phyloP scores from a whole-genome alignment of 225 moss, liverwort and hornwort species.

The Pseudisothecium myosuroides region DNA sequence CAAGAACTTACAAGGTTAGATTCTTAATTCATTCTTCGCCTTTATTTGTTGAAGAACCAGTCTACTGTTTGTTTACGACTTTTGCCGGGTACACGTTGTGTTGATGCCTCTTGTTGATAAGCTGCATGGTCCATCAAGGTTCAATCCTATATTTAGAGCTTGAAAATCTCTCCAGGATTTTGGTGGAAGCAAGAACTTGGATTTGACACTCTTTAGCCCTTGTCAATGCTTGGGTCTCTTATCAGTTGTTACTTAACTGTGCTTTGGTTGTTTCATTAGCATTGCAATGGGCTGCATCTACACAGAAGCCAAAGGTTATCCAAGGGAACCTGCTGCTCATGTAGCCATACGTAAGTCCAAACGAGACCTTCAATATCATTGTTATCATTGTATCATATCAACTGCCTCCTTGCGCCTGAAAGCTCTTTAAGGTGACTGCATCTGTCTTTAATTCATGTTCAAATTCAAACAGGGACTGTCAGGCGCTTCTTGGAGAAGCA shows the following conservation, averaged over 20 bases:
- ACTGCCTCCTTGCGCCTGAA: neutral
- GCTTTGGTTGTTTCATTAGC: constrained; percentile 26
- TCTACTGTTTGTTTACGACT: neutral
- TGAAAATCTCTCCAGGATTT: neutral
- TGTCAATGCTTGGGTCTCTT: neutral
- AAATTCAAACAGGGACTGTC: constrained; percentile 63
- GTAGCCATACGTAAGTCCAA: constrained; percentile 82
- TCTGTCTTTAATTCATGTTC: neutral
- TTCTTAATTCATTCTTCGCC: neutral
- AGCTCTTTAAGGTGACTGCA: neutral
- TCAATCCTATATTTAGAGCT: neutral
- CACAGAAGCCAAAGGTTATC: constrained; percentile 94
- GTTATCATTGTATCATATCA: neutral
- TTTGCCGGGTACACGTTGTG: neutral
- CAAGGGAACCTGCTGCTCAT: constrained; percentile 93
- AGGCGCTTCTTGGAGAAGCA: constrained; percentile 95
- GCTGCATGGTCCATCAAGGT: neutral
- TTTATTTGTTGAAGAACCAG: neutral
- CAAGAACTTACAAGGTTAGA: constrained; percentile 81
- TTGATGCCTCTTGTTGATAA: neutral
- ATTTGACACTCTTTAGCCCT: neutral
- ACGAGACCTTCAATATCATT: neutral
- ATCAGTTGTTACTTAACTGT: neutral
- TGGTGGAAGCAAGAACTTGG: neutral
- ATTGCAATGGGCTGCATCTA: constrained; percentile 93